Evolutionary conservation across 345 rosid genomes (phyloP).

Genomic region (Camelina sativa): DNA sequence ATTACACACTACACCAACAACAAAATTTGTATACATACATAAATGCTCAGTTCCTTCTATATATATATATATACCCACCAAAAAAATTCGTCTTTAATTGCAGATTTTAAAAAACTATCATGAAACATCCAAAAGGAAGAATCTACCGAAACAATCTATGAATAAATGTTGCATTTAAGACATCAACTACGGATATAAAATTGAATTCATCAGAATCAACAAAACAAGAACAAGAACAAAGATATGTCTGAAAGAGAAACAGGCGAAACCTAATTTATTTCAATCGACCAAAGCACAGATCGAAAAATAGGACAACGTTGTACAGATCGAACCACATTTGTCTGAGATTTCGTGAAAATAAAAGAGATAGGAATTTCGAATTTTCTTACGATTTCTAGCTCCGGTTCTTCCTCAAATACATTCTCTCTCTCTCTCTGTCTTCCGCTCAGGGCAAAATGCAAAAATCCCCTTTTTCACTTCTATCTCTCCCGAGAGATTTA

Average conservation of each 20-base stretch:
- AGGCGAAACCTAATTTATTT: constrained; percentile 23
- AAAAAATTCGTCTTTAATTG: neutral
- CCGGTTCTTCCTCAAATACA: constrained; percentile 30
- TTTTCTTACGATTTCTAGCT: constrained; percentile 38
- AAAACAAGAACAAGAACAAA: neutral
- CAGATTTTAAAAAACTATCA: neutral
- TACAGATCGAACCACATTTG: constrained; percentile 34
- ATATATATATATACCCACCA: neutral
- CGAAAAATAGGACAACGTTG: constrained; percentile 13
- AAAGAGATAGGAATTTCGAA: neutral
- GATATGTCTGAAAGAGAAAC: constrained; percentile 2
- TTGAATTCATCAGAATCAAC: constrained; percentile 14
- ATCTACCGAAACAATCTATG: neutral
- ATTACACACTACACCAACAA: constrained; percentile 47
- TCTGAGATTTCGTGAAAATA: neutral
- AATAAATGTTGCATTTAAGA: constrained; percentile 33
- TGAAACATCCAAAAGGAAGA: neutral
- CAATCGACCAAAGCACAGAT: constrained; percentile 5
- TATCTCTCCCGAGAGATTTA: too few relatives aligned
- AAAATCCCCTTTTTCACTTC: neutral
- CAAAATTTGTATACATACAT: neutral
- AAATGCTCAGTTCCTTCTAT: neutral
- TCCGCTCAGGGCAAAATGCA: constrained; percentile 23
- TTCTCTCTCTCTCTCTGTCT: constrained; percentile 28
- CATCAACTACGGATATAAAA: constrained; percentile 3